These are phyloP conservation scores for Apiospora pterosperma DNA, from an alignment of 2,329 filamentous ascomycete genomes.

Conservation along the genomic window DNA sequence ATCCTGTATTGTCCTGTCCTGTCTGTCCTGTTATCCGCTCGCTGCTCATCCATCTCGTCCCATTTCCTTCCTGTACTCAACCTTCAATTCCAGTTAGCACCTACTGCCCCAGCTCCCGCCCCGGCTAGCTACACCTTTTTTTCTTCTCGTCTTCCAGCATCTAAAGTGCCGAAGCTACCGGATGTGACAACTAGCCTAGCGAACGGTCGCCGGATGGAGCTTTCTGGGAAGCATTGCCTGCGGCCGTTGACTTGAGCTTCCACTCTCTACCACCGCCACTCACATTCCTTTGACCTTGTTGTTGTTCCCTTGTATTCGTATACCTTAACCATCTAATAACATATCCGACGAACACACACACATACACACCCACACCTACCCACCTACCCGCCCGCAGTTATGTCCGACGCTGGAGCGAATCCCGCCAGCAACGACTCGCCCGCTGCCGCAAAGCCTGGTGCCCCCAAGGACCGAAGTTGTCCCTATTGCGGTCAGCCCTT, in stretches of 20 bases:
- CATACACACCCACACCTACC: not conserved
- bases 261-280: not conserved
- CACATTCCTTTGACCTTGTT: not conserved
- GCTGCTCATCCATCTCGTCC: not conserved
- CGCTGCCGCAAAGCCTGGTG: slow-evolving; percentile 40
- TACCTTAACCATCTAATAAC: not conserved
- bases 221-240: slow-evolving; percentile 3
- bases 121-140: too few species aligned
- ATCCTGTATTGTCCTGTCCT: not conserved
- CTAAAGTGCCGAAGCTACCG: not conserved
- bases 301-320: not conserved
- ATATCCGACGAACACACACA: not conserved
- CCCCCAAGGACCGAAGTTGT: slow-evolving; percentile 81
- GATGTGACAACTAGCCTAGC: not conserved
- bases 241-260: not conserved
- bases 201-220: slow-evolving; percentile 3
- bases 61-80: not conserved
- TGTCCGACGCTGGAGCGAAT: slow-evolving; percentile 6
- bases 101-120: too few species aligned
- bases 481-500: slow-evolving; percentile 87
- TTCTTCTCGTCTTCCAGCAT: not conserved
- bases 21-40: too few species aligned
- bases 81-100: not conserved
- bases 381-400: not conserved
- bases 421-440: slow-evolving; percentile 24